Percentiles rank a stretch among this genome's conserved stretches.
phyloP scores from a whole-genome alignment of 2,329 filamentous ascomycete species.

The Colletotrichum trifolii region DNA sequence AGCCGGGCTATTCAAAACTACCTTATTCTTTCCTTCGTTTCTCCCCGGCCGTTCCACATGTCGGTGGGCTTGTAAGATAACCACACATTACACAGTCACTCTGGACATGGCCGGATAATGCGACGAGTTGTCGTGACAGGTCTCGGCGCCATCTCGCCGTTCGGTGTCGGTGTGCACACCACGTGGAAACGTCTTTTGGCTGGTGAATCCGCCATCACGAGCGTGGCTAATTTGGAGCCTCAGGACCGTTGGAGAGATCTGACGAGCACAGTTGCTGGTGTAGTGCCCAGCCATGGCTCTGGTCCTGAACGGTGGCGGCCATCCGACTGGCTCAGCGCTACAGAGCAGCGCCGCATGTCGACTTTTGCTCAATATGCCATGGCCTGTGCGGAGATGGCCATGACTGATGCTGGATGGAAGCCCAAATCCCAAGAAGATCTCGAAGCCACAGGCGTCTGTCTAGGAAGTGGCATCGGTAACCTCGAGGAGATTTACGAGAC shows the following conservation, averaged over 20 bases:
- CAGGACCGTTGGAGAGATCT: conserved; percentile 73
- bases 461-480: conserved; percentile 96
- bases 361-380: conserved; percentile 91
- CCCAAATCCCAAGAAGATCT: conserved; percentile 69
- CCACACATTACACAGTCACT: conserved; percentile 15
- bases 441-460: conserved; percentile 86
- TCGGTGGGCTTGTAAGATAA: conserved; percentile 18
- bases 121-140: conserved; percentile 86
- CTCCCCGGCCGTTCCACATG: conserved; percentile 8
- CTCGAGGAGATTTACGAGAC: conserved; percentile 91
- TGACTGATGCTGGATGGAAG: conserved; percentile 84
- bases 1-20: too few species aligned
- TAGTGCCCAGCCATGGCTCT: conserved; percentile 70
- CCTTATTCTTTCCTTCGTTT: conserved; percentile 6
- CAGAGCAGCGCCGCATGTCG: conserved; percentile 83
- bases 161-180: conserved; percentile 80
- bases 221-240: conserved; percentile 71
- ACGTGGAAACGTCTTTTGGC: conserved; percentile 87
- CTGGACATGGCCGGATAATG: conserved; percentile 60
- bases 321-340: conserved; percentile 63
- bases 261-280: conserved; percentile 85
- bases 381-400: conserved; percentile 85
- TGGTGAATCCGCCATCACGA: conserved; percentile 83
- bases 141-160: conserved; percentile 82
- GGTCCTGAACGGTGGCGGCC: conserved; percentile 59